Evolutionary conservation across 1,284 basidiomycete species (phyloP), one percentile per base, ranked within the genome.

Genomic region (Cryptococcus hybrid): DNA sequence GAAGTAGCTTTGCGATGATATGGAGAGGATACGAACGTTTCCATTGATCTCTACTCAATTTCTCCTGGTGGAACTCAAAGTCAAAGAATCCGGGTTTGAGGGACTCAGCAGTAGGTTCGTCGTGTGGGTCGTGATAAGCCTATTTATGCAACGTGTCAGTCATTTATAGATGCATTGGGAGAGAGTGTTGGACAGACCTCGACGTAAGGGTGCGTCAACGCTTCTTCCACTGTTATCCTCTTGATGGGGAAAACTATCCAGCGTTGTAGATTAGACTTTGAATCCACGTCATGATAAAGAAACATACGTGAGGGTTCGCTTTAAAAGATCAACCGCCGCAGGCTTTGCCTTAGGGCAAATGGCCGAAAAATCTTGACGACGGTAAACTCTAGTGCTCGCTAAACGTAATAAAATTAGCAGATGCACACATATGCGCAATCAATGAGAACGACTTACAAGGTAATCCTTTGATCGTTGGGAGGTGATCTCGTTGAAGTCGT

Each of bases 121-220:
- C 92, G 24, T 85, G 84, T 3, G 88, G 86, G 73, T 96, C 92
- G 67, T 95, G 92, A 74, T 94, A 94, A 0, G 90, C 86, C 87
- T 88, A 59, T 45, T 7, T 12, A 38, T n/a, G 52, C 11, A 44
- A 49, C 58, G 51, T 38, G 60, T 60, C 70, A 62, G 51, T 24
- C 42, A 35, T 34, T 43, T 30, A 34, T 1, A 15, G 9, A 1
- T 15, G 35, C n/a, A 36, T 35, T 18, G 6, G 30, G 15, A 24
- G n/a, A 34, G 34, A 7, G 44, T 8, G 7, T 6, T 68, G 58
- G 30, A 71, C 80, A 53, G 46, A 85, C 89, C 78, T 88, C 85
- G 24, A 99, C 82, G 77, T 98, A 99, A 0, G 95, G 92, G 78
- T 98, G 96, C 63, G 85, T 84, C 54, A 98, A 81, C 1, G 94